These are phyloP conservation scores for Saitozyma sp. DNA, from an alignment of 768 basidiomycete species.

Conservation along the genomic window DNA sequence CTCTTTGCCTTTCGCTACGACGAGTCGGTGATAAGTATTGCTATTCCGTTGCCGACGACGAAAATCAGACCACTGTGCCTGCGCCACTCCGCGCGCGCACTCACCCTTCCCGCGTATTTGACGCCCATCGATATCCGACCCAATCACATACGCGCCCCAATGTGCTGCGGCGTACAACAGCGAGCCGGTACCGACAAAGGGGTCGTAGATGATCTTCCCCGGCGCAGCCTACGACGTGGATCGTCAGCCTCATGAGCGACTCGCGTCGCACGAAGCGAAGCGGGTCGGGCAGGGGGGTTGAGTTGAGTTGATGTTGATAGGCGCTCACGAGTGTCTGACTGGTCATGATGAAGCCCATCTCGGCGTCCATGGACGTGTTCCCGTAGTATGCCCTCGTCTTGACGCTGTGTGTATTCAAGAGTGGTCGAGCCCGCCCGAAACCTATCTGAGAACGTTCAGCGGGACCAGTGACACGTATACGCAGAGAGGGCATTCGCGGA, in stretches of 20 bases:
- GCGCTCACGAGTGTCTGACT: conserved; percentile 78
- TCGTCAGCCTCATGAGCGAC: conserved; percentile 2
- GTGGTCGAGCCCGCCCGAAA: conserved; percentile 56
- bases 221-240: conserved; percentile 64
- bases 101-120: conserved; percentile 93
- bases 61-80: background rate
- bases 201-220: conserved; percentile 92
- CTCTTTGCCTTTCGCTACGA: conserved; percentile 26
- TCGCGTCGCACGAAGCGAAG: background rate
- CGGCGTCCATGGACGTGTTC: conserved; percentile 97
- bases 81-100: conserved; percentile 5
- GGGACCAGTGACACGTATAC: background rate
- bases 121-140: conserved; percentile 94
- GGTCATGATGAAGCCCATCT: conserved; percentile 92
- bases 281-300: background rate
- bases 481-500: background rate
- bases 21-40: background rate
- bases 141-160: conserved; percentile 82
- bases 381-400: conserved; percentile 89
- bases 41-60: no score
- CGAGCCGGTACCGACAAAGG: conserved; percentile 84
- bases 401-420: conserved; percentile 59
- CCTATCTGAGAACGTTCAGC: conserved; percentile 32
- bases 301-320: background rate
- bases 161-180: conserved; percentile 67